Base-by-base conservation (phyloP, 2,329 filamentous ascomycete species). In the Claviceps arundinis region DNA sequence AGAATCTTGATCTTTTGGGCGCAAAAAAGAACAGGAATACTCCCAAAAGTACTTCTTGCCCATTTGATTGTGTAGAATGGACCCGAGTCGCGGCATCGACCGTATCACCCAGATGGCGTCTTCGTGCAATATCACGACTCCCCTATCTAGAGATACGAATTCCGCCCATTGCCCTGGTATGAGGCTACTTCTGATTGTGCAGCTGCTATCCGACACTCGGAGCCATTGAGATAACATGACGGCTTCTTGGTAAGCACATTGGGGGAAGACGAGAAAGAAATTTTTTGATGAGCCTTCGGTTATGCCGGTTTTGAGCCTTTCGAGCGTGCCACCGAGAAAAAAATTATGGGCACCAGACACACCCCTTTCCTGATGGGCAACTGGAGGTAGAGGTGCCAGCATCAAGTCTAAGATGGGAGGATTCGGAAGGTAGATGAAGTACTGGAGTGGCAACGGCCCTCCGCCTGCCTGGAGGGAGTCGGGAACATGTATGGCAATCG, bases 221-320 rank as follows among this genome's bases (percentile, higher is more conserved):
- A 81, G 58, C 74, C 75, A 80, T 17, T 64, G 60, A 30, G 60
- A 65, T 2, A 78, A n/a, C 8, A 73, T 65, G 8, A 63, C 56
- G 17, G 65, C 64, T 40, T 69, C 66, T 11, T 64, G 52, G 7
- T 56, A 52, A 30, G 64, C 63, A 2, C 66, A 63, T 0, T 59
- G 57, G 0, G 77, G 75, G 48, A 80, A 80, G 2, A 72, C 64
- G 1, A 81, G 59, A 54, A 73, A 80, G 56, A 79, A 73, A 24
- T 56, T 58, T 3, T 62, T 48, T 17, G 44, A 6, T 11, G 58
- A 26, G 56, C 59, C 7, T 55, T 53, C 56, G 19, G 54, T 50
- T 30, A 55, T 47, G 46, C 26, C 50, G 26, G 14, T 52, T 41
- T 54, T 44, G 37, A 70, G 62, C 8, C 57, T 54, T 11, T 63